Percentiles rank a stretch among this genome's conserved stretches.
These are phyloP conservation scores for Termitomyces eurrhizus DNA, from an alignment of 768 basidiomycete species.

Conservation along the genomic window DNA sequence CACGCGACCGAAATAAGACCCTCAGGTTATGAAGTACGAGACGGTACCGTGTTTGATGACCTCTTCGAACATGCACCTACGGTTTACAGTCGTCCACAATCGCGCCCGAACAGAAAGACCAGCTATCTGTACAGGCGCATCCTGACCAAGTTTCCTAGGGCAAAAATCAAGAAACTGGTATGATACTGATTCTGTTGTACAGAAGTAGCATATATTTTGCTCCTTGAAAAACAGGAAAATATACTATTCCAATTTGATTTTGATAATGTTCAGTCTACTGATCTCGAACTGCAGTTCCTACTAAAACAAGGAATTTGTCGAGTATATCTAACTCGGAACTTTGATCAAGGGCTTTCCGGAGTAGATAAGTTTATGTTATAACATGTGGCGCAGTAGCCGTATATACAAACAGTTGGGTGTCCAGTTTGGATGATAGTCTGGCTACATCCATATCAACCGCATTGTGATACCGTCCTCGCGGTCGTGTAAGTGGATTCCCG, in stretches of 20 bases:
- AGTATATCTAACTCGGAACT: background rate
- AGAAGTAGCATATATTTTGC: background rate
- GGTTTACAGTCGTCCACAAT: too few species aligned
- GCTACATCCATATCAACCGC: conserved; percentile 44
- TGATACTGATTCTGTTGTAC: too few species aligned
- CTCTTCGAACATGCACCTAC: too few species aligned
- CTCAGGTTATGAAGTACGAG: too few species aligned
- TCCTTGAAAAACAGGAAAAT: background rate
- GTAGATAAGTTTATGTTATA: background rate
- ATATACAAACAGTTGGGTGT: background rate
- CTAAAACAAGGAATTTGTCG: too few species aligned
- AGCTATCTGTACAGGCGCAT: too few species aligned
- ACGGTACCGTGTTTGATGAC: too few species aligned
- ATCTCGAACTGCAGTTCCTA: too few species aligned
- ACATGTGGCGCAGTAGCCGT: background rate
- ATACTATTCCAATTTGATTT: background rate
- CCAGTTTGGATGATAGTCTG: conserved; percentile 28
- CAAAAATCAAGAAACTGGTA: too few species aligned
- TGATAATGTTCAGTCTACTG: background rate
- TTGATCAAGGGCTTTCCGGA: background rate
- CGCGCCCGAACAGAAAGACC: too few species aligned
- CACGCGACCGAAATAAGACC: too few species aligned
- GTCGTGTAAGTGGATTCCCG: conserved; percentile 17
- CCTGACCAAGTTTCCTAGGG: too few species aligned
- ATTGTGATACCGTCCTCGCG: conserved; percentile 51